Evolutionary conservation across 78 protist genomes (phyloP), one percentile per base, ranked within the genome.

Genomic region (Goniomonas avonlea): DNA sequence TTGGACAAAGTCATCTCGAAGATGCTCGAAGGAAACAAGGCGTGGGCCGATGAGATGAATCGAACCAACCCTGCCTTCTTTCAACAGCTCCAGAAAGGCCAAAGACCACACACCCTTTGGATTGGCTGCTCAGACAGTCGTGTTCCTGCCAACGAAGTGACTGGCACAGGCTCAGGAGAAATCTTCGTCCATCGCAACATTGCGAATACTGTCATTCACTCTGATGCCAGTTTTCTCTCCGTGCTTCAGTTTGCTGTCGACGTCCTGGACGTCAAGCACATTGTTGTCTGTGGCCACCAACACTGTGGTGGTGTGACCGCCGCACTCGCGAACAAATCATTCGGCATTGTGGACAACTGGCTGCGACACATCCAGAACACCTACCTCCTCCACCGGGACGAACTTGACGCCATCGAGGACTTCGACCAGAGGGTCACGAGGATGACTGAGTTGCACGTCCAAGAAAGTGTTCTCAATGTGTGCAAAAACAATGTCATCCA

Each of bases 111-210:
- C 13, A 82, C 68, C 74, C 83, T 94, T 32, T 94, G 93, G 93
- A 92, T 94, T 23, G 97, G 95, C 34, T 92, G 94, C 71, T 21
- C 90, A 1, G 97, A 94, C 83, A 45, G 88, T 31, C 85, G 97
- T n/a, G 95, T 94, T 2, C 91, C 95, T n/a, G 90, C 92, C 32
- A 86, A 83, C 35, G 69, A 65, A 47, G 21, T 88, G 53, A 77
- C 86, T 32, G 92, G 92, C 21, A 37, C 86, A 15, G 82, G 31
- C 13, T 79, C 83, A 11, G 95, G 94, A 11, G 85, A 88, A 34
- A 47, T 94, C 15, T 94, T 94, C 73, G 95, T 94, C 29, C 94
- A 89, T 82, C 84, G 97, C 27, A 94, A 94, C 71, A 83, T 94
- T 31, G 97, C 94, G 43, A 91, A 89, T 80, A 25, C 89, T 5